Conservation (phyloP, 768 basidiomycete genomes). For the Hemileccinum rubropunctum region DNA sequence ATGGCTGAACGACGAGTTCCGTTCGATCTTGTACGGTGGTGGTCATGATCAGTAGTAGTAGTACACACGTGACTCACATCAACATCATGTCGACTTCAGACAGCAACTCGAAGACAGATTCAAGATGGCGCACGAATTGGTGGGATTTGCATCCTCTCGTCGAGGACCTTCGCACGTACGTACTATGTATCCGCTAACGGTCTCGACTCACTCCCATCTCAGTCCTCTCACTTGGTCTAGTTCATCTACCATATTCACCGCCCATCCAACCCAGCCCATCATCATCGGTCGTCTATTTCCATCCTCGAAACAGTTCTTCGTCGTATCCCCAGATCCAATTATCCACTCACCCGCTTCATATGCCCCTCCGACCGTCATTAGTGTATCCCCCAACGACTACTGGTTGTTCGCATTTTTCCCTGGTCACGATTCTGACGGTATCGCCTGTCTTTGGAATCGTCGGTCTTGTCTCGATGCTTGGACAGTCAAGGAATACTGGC, state of each 20-base stretch:
- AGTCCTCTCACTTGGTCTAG: constrained; percentile 74
- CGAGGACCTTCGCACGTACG: constrained; percentile 55
- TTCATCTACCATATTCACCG: constrained; percentile 65
- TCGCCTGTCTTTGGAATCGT: constrained; percentile 65
- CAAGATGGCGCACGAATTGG: constrained; percentile 72
- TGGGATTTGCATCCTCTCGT: constrained; percentile 68
- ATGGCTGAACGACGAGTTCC: constrained; percentile 77
- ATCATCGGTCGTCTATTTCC: constrained; percentile 66
- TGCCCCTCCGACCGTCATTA: constrained; percentile 61
- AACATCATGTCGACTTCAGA: no score
- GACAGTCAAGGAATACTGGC: constrained; percentile 57
- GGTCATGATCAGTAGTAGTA: neutral
- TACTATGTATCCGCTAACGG: no score
- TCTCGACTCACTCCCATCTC: neutral
- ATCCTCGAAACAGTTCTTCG: constrained; percentile 60
- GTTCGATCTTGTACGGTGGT: no score
- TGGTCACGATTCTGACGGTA: constrained; percentile 50
- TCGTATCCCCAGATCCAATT: constrained; percentile 54
- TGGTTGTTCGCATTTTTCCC: constrained; percentile 80
- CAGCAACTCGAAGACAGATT: no score
- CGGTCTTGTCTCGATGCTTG: constrained; percentile 61
- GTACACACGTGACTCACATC: no score
- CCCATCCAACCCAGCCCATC: constrained; percentile 60
- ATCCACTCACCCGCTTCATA: constrained; percentile 46
- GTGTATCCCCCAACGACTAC: constrained; percentile 53